phyloP scores from a whole-genome alignment of 352 stramenopile genomes.

The Globisporangium solare region DNA sequence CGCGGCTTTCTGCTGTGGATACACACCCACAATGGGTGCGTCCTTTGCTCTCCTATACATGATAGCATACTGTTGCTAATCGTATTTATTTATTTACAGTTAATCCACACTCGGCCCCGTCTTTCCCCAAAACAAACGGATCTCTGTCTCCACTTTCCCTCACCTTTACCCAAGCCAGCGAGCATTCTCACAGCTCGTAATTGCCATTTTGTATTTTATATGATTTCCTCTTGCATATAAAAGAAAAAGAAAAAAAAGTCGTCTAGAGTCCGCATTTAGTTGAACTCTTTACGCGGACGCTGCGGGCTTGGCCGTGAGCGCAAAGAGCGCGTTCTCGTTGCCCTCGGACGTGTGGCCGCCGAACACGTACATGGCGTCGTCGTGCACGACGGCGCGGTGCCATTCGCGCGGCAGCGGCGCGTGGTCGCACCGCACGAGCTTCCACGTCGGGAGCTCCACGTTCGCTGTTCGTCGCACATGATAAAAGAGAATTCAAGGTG shows the following conservation, averaged over 20 bases:
- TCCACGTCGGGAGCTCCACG: conserved; percentile 39
- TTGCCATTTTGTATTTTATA: no score
- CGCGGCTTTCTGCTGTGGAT: no score
- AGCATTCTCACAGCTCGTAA: no score
- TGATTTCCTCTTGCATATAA: not conserved
- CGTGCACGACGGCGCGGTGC: conserved; percentile 40
- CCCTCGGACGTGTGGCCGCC: conserved; percentile 40
- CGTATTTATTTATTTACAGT: no score
- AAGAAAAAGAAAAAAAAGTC: no score
- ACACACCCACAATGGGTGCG: no score
- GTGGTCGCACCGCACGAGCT: conserved; percentile 33
- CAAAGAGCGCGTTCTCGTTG: conserved; percentile 45
- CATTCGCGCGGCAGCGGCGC: conserved; percentile 40
- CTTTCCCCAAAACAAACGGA: not conserved
- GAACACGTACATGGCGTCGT: conserved; percentile 49
- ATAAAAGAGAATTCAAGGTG: not conserved
- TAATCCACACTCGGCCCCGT: not conserved
- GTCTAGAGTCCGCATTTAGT: not conserved
- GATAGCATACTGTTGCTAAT: no score
- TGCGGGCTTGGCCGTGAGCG: conserved; percentile 6
- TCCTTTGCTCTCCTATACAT: no score
- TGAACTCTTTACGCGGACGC: not conserved
- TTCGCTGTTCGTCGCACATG: conserved; percentile 11
- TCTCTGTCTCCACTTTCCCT: no score
- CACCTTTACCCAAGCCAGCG: no score